Conservation (phyloP, 495 filamentous ascomycete genomes). For the Trypethelium eluteriae region DNA sequence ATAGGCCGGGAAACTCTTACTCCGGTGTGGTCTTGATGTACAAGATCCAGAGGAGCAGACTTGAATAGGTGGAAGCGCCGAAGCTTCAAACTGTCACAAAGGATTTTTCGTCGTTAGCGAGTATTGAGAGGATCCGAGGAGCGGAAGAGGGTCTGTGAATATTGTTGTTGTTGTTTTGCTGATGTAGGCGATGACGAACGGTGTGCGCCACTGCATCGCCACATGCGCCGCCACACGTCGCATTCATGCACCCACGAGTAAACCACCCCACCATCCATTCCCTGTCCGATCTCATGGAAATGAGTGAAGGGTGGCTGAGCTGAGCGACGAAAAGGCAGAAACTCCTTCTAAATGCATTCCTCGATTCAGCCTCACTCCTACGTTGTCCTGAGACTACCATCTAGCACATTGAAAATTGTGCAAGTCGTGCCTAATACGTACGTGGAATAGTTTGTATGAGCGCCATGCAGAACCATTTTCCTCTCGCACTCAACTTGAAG, state of each 20-base stretch:
- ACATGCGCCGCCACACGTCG: not conserved
- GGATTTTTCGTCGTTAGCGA: not conserved
- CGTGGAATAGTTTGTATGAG: slow-evolving; percentile 40
- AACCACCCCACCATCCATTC: not conserved
- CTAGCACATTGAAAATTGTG: slow-evolving; percentile 54
- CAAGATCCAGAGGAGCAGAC: not conserved
- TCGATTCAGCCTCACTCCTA: slow-evolving; percentile 55
- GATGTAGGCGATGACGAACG: not conserved
- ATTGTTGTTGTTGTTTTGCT: not conserved
- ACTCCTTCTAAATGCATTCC: slow-evolving; percentile 24
- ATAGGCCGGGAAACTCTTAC: not conserved
- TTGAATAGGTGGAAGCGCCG: not conserved
- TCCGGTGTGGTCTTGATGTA: not conserved
- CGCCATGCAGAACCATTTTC: slow-evolving; percentile 21
- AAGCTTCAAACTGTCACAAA: not conserved
- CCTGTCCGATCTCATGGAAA: not conserved
- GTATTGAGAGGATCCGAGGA: not conserved
- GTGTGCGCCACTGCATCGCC: slow-evolving; percentile 3
- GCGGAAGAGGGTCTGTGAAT: not conserved
- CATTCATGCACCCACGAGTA: too few species aligned
- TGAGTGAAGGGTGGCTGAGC: not conserved
- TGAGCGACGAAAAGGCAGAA: not conserved
- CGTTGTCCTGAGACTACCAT: slow-evolving; percentile 60
- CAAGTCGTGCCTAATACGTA: slow-evolving; percentile 72
- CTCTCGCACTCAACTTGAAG: slow-evolving; percentile 20